Percentiles rank a stretch among this genome's conserved stretches.
phyloP scores from a whole-genome alignment of 805 yeast species.

The Saturnispora zaruensis region DNA sequence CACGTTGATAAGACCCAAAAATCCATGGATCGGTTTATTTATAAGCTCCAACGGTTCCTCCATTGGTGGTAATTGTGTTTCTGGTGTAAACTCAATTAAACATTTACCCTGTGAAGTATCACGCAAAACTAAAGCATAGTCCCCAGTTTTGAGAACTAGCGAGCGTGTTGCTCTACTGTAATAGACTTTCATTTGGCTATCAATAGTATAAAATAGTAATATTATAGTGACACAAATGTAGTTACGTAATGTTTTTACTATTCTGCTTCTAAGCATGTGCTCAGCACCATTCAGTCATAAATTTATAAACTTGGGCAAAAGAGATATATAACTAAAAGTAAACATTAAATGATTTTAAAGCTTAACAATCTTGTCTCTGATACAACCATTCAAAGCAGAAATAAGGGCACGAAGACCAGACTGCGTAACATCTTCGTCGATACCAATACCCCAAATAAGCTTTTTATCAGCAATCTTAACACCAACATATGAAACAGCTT shows the following conservation, averaged over 20 bases:
- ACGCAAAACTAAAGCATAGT: slow-evolving; percentile 7
- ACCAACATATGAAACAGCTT: slow-evolving; percentile 67
- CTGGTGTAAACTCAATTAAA: slow-evolving; percentile 48
- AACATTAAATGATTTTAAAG: slow-evolving; percentile 1
- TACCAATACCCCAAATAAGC: slow-evolving; percentile 48
- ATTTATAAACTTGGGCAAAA: background rate
- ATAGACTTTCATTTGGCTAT: slow-evolving; percentile 9
- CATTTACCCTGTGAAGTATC: slow-evolving; percentile 24
- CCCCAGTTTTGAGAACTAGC: slow-evolving; percentile 8
- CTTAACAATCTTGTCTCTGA: slow-evolving; percentile 18
- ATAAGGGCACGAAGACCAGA: slow-evolving; percentile 45
- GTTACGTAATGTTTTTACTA: background rate
- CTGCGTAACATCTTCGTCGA: slow-evolving; percentile 47
- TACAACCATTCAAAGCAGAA: slow-evolving; percentile 36
- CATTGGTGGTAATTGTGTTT: slow-evolving; percentile 14
- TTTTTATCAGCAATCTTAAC: slow-evolving; percentile 6
- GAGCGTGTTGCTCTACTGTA: slow-evolving; percentile 4
- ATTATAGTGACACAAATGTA: background rate
- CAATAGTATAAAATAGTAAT: background rate
- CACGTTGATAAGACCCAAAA: slow-evolving; percentile 51
- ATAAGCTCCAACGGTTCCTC: slow-evolving; percentile 20
- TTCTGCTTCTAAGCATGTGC: background rate
- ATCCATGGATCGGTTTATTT: slow-evolving; percentile 33
- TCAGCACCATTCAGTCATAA: background rate
- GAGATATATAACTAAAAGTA: background rate